These are phyloP conservation scores for Glaciozyma martinii DNA, from an alignment of 768 basidiomycete species.

Conservation along the genomic window DNA sequence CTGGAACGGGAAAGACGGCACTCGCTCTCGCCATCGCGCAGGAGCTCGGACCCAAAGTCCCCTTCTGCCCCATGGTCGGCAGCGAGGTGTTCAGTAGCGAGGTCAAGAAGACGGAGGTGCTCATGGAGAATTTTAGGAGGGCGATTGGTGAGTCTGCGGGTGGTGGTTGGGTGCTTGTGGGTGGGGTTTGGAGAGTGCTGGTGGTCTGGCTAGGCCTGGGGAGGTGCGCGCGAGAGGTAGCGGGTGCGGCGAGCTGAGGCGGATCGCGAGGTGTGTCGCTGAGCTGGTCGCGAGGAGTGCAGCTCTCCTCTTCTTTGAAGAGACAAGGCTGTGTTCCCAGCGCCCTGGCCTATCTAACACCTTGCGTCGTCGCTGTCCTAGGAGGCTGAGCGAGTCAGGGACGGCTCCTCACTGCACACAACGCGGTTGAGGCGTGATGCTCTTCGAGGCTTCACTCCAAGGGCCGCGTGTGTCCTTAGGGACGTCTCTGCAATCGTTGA, in stretches of 20 bases:
- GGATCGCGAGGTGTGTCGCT: background rate
- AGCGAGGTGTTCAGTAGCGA: conserved; percentile 93
- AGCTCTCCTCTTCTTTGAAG: background rate
- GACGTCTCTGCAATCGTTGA: no score
- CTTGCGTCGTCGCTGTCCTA: no score
- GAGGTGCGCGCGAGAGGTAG: background rate
- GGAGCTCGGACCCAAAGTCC: conserved; percentile 86
- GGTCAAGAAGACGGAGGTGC: conserved; percentile 97
- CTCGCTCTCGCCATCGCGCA: conserved; percentile 91
- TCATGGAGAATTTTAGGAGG: conserved; percentile 86
- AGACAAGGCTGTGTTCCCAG: no score
- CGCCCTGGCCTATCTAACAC: no score
- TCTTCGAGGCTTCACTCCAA: no score
- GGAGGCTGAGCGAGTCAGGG: no score
- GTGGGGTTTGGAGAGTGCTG: background rate
- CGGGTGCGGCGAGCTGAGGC: background rate
- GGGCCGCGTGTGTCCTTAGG: no score
- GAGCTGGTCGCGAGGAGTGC: background rate
- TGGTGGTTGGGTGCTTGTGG: background rate
- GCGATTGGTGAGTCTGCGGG: conserved; percentile 63
- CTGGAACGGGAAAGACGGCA: conserved; percentile 96
- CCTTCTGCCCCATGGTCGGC: conserved; percentile 98
- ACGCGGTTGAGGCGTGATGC: no score
- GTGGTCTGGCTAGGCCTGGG: background rate
- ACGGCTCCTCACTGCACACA: no score